Conservation (phyloP, 2,329 filamentous ascomycete genomes). For the Plectosphaerella cucumerina region DNA sequence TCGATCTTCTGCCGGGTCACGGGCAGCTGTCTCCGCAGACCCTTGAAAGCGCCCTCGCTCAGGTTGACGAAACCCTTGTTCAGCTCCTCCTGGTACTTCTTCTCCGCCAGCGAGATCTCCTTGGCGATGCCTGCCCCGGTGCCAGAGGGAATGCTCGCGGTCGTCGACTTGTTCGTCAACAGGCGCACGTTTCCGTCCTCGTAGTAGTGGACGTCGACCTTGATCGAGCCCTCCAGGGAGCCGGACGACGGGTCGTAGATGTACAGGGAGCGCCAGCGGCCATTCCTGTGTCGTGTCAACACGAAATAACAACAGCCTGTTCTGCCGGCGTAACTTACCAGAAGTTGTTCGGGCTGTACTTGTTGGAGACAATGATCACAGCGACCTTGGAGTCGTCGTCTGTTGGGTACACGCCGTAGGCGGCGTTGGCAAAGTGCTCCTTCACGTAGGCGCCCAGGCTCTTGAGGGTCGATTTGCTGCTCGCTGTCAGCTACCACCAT, state of each 20-base stretch:
- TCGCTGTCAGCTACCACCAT: constrained; percentile 13
- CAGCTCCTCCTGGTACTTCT: constrained; percentile 92
- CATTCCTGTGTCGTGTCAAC: constrained; percentile 62
- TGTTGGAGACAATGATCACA: constrained; percentile 85
- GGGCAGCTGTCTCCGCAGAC: constrained; percentile 83
- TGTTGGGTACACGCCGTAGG: constrained; percentile 78
- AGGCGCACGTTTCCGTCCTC: constrained; percentile 97
- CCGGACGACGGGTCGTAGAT: constrained; percentile 67
- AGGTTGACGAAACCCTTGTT: constrained; percentile 85
- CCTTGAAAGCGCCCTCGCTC: constrained; percentile 94
- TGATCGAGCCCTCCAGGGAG: constrained; percentile 72
- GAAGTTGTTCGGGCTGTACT: constrained; percentile 97
- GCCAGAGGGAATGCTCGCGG: constrained; percentile 54
- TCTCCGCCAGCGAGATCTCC: constrained; percentile 76
- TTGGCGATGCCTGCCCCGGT: constrained; percentile 67
- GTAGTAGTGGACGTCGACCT: constrained; percentile 98
- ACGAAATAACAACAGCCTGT: not conserved
- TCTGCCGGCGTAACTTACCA: constrained; percentile 54
- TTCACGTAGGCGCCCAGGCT: constrained; percentile 69
- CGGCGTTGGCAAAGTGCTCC: constrained; percentile 84
- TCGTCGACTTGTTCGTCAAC: constrained; percentile 77
- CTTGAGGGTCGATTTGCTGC: constrained; percentile 79
- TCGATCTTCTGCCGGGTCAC: constrained; percentile 98
- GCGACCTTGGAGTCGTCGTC: constrained; percentile 73
- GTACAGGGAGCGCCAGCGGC: constrained; percentile 91